phyloP scores from a whole-genome alignment of 805 yeast genomes.

The Candida arabinofermentans region DNA sequence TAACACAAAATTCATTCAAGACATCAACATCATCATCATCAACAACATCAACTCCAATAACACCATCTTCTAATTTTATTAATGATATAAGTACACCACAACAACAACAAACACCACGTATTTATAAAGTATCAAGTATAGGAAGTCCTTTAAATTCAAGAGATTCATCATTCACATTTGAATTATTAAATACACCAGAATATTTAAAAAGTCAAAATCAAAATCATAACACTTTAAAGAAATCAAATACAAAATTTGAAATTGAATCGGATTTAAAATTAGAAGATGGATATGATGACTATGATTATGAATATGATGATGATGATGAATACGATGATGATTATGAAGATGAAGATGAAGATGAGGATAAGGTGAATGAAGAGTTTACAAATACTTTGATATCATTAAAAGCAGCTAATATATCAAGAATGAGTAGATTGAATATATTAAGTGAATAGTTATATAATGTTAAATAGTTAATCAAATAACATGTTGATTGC shows the following conservation, averaged over 20 bases:
- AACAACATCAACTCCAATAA: constrained; percentile 7
- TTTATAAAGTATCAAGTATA: constrained; percentile 18
- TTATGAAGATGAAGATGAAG: constrained; percentile 4
- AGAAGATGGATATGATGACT: not conserved
- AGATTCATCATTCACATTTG: constrained; percentile 25
- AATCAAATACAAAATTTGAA: not conserved
- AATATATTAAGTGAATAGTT: constrained; percentile 16
- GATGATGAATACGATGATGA: constrained; percentile 1
- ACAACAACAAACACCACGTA: not conserved
- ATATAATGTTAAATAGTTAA: too few species aligned
- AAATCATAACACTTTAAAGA: not conserved
- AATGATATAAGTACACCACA: not conserved
- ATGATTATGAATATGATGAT: not conserved
- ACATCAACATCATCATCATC: not conserved
- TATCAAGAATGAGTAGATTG: constrained; percentile 23
- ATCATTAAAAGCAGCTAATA: constrained; percentile 26
- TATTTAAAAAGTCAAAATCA: constrained; percentile 4
- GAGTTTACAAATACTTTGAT: constrained; percentile 19
- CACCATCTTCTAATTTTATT: not conserved
- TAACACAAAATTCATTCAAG: not conserved
- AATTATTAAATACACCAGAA: constrained; percentile 18
- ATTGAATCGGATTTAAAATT: not conserved
- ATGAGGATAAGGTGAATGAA: constrained; percentile 13
- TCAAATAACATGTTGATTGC: too few species aligned
- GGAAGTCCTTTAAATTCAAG: constrained; percentile 25